Conservation (phyloP, 2,329 filamentous ascomycete genomes). For the Penicillium freii region DNA sequence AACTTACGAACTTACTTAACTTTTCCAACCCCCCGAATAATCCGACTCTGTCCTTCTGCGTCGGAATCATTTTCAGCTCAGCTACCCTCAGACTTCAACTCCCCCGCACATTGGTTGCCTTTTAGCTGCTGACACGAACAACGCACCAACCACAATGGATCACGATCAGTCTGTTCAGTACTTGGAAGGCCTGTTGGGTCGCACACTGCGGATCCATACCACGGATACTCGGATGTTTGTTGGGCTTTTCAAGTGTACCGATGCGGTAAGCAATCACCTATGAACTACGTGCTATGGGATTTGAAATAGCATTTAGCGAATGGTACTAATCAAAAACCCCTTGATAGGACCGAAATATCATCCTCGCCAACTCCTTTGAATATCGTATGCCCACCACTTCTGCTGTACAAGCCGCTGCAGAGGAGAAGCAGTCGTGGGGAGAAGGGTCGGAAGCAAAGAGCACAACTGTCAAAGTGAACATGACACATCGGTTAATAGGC, state of each 20-base stretch:
- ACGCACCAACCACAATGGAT: conserved; percentile 33
- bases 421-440: conserved; percentile 23
- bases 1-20: not conserved
- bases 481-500: conserved; percentile 83
- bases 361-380: conserved; percentile 82
- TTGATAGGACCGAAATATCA: conserved; percentile 76
- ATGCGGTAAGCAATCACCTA: conserved; percentile 62
- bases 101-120: conserved; percentile 1
- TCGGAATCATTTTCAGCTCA: not conserved
- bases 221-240: conserved; percentile 85
- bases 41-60: not conserved
- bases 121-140: conserved; percentile 7
- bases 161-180: conserved; percentile 39
- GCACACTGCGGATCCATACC: conserved; percentile 73
- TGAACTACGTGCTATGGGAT: not conserved
- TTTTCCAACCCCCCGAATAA: not conserved
- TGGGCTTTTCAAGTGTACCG: conserved; percentile 90
- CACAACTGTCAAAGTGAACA: conserved; percentile 59
- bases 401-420: conserved; percentile 45
- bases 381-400: conserved; percentile 71
- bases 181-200: conserved; percentile 65
- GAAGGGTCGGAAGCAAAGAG: conserved; percentile 18
- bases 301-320: not conserved
- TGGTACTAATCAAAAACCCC: conserved; percentile 8
- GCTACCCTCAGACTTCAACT: not conserved